These are phyloP conservation scores for Coccomyxa sp. DNA, from an alignment of 139 green algal genomes.

Conservation along the genomic window DNA sequence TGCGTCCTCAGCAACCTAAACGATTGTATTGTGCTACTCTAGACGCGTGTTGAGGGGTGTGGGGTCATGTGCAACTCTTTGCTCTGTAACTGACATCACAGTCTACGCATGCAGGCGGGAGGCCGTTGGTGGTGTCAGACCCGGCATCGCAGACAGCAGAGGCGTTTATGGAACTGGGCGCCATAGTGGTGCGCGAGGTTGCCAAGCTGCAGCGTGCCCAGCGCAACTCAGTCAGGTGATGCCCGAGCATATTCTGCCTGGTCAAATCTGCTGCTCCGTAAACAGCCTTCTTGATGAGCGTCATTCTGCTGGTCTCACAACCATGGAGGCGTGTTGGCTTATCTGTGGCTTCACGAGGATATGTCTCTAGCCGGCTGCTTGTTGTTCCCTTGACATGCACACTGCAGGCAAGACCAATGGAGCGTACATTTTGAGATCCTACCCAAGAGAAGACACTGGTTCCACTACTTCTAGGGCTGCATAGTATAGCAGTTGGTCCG, in stretches of 20 bases:
- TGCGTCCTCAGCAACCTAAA: conserved; percentile 18
- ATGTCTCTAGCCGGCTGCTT: too few species aligned
- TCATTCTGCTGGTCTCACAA: neutral
- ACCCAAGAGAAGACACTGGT: too few species aligned
- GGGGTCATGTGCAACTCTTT: neutral
- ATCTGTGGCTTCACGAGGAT: too few species aligned
- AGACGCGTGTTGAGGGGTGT: neutral
- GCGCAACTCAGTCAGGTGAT: conserved; percentile 18
- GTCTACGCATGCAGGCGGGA: conserved; percentile 45
- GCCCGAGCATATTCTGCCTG: neutral
- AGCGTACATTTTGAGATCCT: too few species aligned
- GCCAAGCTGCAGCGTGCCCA: conserved; percentile 60
- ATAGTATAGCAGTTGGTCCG: too few species aligned
- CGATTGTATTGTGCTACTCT: neutral
- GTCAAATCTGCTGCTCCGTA: neutral
- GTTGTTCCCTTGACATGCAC: too few species aligned
- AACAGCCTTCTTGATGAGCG: neutral
- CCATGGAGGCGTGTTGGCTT: neutral
- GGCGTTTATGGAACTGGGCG: conserved; percentile 83
- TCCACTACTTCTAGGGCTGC: too few species aligned
- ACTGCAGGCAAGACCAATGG: too few species aligned
- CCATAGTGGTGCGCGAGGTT: conserved; percentile 89
- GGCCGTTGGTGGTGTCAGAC: conserved; percentile 81
- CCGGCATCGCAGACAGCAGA: conserved; percentile 57
- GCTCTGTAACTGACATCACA: neutral